These are phyloP conservation scores for Grosmannia penicillata DNA, from an alignment of 2,329 filamentous ascomycete species.

Conservation along the genomic window DNA sequence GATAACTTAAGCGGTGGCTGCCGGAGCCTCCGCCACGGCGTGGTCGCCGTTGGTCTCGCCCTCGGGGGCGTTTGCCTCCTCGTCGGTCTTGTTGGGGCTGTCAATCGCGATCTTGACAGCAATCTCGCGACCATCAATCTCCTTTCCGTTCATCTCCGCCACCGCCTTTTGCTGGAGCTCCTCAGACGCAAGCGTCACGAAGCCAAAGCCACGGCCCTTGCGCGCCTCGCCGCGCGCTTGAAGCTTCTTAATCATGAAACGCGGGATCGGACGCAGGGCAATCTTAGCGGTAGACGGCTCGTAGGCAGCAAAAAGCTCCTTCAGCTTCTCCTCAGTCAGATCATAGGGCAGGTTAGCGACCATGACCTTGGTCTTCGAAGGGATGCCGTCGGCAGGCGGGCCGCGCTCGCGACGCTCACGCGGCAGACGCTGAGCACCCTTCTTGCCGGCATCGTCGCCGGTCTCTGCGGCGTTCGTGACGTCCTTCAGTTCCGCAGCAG, in stretches of 20 bases:
- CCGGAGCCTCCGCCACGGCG: slow-evolving; percentile 16
- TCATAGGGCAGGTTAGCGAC: slow-evolving; percentile 98
- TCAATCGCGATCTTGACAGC: slow-evolving; percentile 99
- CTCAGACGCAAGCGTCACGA: slow-evolving; percentile 90
- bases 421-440: slow-evolving; percentile 34
- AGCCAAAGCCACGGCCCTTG: slow-evolving; percentile 98
- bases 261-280: slow-evolving; percentile 91
- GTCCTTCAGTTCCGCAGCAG: slow-evolving; percentile 42
- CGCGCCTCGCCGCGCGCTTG: slow-evolving; percentile 94
- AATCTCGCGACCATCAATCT: slow-evolving; percentile 96
- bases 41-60: slow-evolving; percentile 28
- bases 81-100: slow-evolving; percentile 89
- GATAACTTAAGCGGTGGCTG: slow-evolving; percentile 18
- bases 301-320: slow-evolving; percentile 92
- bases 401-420: slow-evolving; percentile 63
- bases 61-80: slow-evolving; percentile 54
- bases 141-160: slow-evolving; percentile 96
- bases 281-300: slow-evolving; percentile 94
- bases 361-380: slow-evolving; percentile 99
- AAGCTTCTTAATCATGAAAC: slow-evolving; percentile 99
- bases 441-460: slow-evolving; percentile 46
- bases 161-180: slow-evolving; percentile 97
- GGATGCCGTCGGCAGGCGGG: slow-evolving; percentile 89
- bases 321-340: slow-evolving; percentile 93
- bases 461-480: slow-evolving; percentile 42